These are phyloP conservation scores for Ilyonectria destructans DNA, from an alignment of 2,329 filamentous ascomycete genomes.

Conservation along the genomic window DNA sequence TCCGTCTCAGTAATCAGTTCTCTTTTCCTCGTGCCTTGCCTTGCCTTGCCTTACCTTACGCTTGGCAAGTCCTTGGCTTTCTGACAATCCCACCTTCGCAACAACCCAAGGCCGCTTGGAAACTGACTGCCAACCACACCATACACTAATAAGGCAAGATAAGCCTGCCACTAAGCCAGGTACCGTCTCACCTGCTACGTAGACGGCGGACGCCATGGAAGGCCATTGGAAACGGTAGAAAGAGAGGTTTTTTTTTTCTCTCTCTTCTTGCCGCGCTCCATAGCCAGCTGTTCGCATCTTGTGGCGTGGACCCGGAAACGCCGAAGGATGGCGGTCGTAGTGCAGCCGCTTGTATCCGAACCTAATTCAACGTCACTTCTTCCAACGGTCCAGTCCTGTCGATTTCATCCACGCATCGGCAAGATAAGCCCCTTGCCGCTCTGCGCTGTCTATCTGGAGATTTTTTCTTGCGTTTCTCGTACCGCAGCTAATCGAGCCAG, in stretches of 20 bases:
- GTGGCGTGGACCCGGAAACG: constrained; percentile 38
- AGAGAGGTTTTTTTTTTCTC: constrained; percentile 34
- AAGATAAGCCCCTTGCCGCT: constrained; percentile 41
- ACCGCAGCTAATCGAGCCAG: constrained; percentile 12
- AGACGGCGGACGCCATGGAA: constrained; percentile 40
- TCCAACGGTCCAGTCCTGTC: constrained; percentile 20
- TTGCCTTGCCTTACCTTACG: not conserved
- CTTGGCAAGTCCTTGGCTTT: constrained; percentile 7
- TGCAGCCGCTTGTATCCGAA: constrained; percentile 28
- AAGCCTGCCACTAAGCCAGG: constrained; percentile 45
- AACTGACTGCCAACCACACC: constrained; percentile 29
- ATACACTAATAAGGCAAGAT: constrained; percentile 33
- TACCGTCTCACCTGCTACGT: constrained; percentile 41
- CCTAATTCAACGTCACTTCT: constrained; percentile 25
- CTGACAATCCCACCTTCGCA: constrained; percentile 17
- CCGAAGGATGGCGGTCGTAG: constrained; percentile 41
- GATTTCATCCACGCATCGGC: constrained; percentile 33
- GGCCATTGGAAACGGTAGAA: constrained; percentile 36
- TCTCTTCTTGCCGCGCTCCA: constrained; percentile 19
- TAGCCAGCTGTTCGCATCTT: constrained; percentile 21
- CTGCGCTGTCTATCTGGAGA: constrained; percentile 2
- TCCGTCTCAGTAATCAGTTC: not conserved
- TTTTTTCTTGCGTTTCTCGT: constrained; percentile 6
- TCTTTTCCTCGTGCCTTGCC: not conserved
- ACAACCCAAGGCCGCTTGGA: constrained; percentile 12